Base-by-base conservation (phyloP, 441 rosid species). In the Euphorbia neoarborescens region DNA sequence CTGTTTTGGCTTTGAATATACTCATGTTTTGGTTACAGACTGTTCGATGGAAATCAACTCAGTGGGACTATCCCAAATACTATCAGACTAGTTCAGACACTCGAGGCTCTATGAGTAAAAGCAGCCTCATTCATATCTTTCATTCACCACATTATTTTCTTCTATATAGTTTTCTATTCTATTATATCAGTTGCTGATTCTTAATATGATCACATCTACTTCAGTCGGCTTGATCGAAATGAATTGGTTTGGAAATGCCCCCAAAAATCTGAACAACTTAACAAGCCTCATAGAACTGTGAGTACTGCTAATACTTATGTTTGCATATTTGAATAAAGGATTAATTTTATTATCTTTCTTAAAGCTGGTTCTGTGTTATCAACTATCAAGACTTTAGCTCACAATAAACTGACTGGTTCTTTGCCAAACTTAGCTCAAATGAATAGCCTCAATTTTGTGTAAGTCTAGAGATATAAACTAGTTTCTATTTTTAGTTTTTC, bases 101-200 rank as follows among this genome's bases (percentile, higher is more conserved):
- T 94, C 68, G 97, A 94, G 85, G 99, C 87, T 89, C 96, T 94
- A 97, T 94, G 84, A 94, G 99, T 94, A 76, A 78, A 32, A 70
- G 51, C 51, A 59, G 15, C 71, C 68, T 32, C 37, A 25, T 4
- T 28, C 51, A 57, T 57, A 11, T 48, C 60, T 34, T 65, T 61
- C n/a, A 4, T 13, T 46, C 15, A 20, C 10, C 25, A 3, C 4
- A 56, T 20, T 19, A 11, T 53, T 30, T 72, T 24, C 42, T 24
- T 50, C 34, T 50, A 17, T 12, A 3, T 10, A 24, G 37, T 13
- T 64, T 10, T 37, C 27, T 14, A 20, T 19, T 65, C 14, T 69
- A 15, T 5, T 50, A 37, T 24, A 53, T 68, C 70, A 37, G 65
- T 28, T 25, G 14, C 11, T 17, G 27, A 30, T 70, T 63, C 58